Conservation (phyloP, 1,284 basidiomycete genomes). For the Ustilago shanxiensis region DNA sequence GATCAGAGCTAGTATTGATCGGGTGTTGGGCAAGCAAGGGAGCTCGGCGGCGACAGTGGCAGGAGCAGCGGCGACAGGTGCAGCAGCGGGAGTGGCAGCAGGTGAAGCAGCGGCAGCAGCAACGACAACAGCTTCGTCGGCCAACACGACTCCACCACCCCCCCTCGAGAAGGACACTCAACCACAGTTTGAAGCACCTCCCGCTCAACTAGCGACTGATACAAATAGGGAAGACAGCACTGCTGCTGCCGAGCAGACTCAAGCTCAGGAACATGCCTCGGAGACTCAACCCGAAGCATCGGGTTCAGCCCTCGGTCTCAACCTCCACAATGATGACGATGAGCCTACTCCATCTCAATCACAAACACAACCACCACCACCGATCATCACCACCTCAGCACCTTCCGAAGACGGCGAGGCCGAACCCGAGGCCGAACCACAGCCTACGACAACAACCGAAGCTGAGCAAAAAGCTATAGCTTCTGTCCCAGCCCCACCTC, state of each 20-base stretch:
- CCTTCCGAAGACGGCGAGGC: conserved; percentile 35
- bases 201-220: not conserved
- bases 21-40: conserved; percentile 28
- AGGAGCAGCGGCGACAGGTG: not conserved
- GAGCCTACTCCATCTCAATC: conserved; percentile 1
- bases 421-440: conserved; percentile 6
- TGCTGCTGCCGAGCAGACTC: not conserved
- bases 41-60: conserved; percentile 1
- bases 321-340: conserved; percentile 7
- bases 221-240: conserved; percentile 4
- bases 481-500: conserved; percentile 22
- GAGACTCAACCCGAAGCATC: conserved; percentile 11
- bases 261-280: not conserved
- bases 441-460: not conserved
- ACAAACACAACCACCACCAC: conserved; percentile 7
- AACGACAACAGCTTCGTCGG: not conserved
- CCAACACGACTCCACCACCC: conserved; percentile 15
- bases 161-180: conserved; percentile 34
- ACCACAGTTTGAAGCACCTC: not conserved
- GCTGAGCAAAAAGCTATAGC: not conserved
- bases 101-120: conserved; percentile 7
- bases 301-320: conserved; percentile 29
- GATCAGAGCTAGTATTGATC: conserved; percentile 45
- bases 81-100: not conserved
- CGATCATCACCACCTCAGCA: conserved; percentile 44